Evolutionary conservation across 2,329 filamentous ascomycete species (phyloP), one percentile per base, ranked within the genome.

Genomic region (Exophiala spinifera): DNA sequence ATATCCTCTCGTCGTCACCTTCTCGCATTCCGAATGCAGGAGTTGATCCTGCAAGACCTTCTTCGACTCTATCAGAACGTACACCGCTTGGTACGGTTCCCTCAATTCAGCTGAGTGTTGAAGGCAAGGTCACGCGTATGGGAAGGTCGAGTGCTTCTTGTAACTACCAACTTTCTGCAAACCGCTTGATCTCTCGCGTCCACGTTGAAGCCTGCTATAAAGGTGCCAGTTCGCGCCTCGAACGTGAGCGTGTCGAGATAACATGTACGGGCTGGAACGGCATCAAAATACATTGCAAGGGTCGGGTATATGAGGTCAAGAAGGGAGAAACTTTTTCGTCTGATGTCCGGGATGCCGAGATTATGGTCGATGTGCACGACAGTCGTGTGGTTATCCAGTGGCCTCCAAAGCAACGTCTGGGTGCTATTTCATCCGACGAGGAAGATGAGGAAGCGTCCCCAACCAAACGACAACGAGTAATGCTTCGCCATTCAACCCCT

Each of bases 191-290:
- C 60, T 97, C 94, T 66, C 87, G 94, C 67, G 84, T 97, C 20
- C 94, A 99, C 69, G 88, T 96, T 71, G 87, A 89, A 73, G 91
- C 91, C 60, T 83, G 85, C 49, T 99, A 91, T 70, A 82, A 92
- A 60, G 80, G 87, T 19, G 83, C 89, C 11, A 74, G 79, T 17
- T 79, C 82, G 51, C 81, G 81, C 4, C 80, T 89, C 64, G 84
- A 89, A 63, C 79, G 84, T 59, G 89, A 88, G 69, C 86, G 84
- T 70, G 83, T 99, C 44, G 89, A 96, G 71, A 87, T 99, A 64
- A 80, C 89, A 66, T 99, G 94, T 77, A 83, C 88, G 66, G 94
- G 94, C 19, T 97, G 92, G 92, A 99, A 99, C 70, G 94, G 94
- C 14, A 79, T 94, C 62, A 95, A 90, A 75, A 75, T 99, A 63